Base-by-base conservation (phyloP, 2,329 filamentous ascomycete genomes). In the Cucurbitaria berberidis region DNA sequence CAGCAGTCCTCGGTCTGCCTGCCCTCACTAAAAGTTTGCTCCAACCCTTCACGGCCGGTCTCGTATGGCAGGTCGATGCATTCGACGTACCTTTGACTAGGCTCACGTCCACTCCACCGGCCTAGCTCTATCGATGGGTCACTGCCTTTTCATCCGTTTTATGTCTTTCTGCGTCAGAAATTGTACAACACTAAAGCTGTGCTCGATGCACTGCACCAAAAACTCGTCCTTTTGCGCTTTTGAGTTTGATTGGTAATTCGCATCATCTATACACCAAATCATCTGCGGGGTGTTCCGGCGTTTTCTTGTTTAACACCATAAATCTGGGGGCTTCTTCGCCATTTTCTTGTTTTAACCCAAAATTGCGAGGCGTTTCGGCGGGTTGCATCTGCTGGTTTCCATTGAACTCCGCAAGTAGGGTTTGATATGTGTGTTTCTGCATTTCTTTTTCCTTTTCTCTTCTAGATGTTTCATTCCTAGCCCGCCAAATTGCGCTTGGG, bases 41-140 rank as follows among this genome's bases (percentile, higher is more conserved):
- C 48, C 34, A 35, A 34, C 24, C 30, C 29, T 40, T 27, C 46
- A 51, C 53, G 62, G 57, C 59, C 51, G 36, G 49, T 59, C 52
- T 57, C 50, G 55, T 55, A 60, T 22, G 50, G 45, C 51, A 65
- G 48, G 21, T 45, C 41, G 51, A 45, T 53, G 51, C 34, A 44
- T 41, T 42, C 41, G 59, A 51, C 66, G 72, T 75, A 65, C 72
- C 72, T 74, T 74, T 74, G 41, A 57, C 51, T 75, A 74, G 72
- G 72, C 68, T 57, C 72, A 75, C 72, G 72, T 62, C 59, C 46
- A 26, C 35, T 42, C 50, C 47, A 48, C 34, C 34, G n/a, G 18
- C 34, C 21, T 50, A 30, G 9, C 47, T 47, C 41, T 45, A 13
- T 16, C 40, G 42, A 48, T 32, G 24, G 22, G 49, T 26, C 30